Percentiles rank a stretch among this genome's conserved stretches.
These are phyloP conservation scores for Mycosarcoma maydis DNA, from an alignment of 1,284 basidiomycete species.

Conservation along the genomic window DNA sequence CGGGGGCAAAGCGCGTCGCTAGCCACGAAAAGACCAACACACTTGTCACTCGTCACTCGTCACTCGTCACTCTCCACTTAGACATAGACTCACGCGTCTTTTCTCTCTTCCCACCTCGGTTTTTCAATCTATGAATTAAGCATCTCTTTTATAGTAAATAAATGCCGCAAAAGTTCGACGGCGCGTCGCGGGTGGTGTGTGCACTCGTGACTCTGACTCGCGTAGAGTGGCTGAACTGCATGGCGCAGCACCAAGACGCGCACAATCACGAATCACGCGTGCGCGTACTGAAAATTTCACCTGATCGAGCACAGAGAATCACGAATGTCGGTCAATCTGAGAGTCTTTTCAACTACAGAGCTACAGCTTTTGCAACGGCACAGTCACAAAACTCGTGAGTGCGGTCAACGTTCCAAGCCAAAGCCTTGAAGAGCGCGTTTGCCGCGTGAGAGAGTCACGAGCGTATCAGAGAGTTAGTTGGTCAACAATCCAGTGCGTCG, in stretches of 20 bases:
- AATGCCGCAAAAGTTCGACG: background rate
- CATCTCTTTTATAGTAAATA: too few relatives aligned
- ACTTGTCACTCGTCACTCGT: too few relatives aligned
- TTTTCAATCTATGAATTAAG: too few relatives aligned
- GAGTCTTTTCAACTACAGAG: too few relatives aligned
- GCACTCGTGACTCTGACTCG: background rate
- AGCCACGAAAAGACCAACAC: constrained; percentile 8
- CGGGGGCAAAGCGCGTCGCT: constrained; percentile 1
- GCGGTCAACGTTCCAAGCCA: too few relatives aligned
- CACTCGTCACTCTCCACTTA: too few relatives aligned
- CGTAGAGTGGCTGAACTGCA: constrained; percentile 12
- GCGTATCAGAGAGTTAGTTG: background rate
- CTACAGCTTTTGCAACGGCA: too few relatives aligned
- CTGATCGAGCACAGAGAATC: too few relatives aligned
- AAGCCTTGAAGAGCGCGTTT: background rate
- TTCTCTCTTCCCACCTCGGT: background rate
- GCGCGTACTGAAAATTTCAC: constrained; percentile 3
- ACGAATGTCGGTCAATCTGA: too few relatives aligned
- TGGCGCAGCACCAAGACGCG: constrained; percentile 4
- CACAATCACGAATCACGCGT: background rate
- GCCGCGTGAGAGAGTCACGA: background rate
- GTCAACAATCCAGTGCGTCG: background rate
- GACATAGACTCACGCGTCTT: too few relatives aligned
- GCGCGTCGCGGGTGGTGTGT: constrained; percentile 4
- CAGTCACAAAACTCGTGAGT: too few relatives aligned